Base-by-base conservation (phyloP, 2,329 filamentous ascomycete species). In the Aspergillus eucalypticola region DNA sequence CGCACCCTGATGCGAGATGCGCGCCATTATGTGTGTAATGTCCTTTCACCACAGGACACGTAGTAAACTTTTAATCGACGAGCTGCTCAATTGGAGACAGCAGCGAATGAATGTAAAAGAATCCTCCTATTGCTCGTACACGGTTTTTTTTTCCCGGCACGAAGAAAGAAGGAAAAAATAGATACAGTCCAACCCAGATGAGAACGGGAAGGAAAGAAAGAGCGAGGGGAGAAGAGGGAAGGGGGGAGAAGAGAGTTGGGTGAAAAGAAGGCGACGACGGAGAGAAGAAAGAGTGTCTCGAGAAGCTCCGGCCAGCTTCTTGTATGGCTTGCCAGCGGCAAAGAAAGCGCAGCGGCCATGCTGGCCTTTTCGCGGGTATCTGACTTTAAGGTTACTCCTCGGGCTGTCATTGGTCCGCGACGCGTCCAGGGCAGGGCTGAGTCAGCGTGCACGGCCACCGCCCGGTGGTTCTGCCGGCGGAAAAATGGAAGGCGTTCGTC, bases 1-100 rank as follows among this genome's bases (percentile, higher is more conserved):
- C 83, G 82, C 85, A 83, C 83, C 85, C 81, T 73, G 74, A 75
- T 79, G 76, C 75, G 87, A 88, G 75, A 82, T 79, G 73, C 83
- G 79, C 72, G 84, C 81, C 85, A 87, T 87, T 70, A 70, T 59
- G 49, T 58, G 44, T 58, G 54, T 44, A 65, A 51, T 41, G 56
- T 57, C 58, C 60, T 56, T 63, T 59, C 53, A 42, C 58, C 27
- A 59, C 17, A 58, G 44, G 39, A 62, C 58, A 60, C 61, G 61
- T 62, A 48, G 38, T 17, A 29, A 13, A 11, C 27, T 29, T 29
- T 11, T n/a, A 32, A 21, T 56, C n/a, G 21, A 53, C 27, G 50
- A 32, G 29, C 19, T 38, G n/a, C 50, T 44, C n/a, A 8, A 32
- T 17, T 32, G 27, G 19, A 38, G 27, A 53, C 21, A 39, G 27